Conservation (phyloP, 345 rosid genomes). For the Luvunga scandens region DNA sequence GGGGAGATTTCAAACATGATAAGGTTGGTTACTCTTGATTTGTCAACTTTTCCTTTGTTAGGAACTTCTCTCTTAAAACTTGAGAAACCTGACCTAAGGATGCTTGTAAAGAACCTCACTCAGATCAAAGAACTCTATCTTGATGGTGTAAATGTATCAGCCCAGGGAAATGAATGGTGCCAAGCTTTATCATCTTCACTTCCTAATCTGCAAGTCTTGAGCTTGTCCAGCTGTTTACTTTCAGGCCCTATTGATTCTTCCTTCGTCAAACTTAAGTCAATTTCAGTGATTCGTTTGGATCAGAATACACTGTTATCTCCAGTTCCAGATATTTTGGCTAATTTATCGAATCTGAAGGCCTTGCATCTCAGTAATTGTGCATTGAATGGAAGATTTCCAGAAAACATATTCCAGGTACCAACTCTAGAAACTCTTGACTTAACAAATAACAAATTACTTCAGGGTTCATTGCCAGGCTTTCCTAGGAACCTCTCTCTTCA, state of each 20-base stretch:
- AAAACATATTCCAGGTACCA: slow-evolving; percentile 17
- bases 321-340: slow-evolving; percentile 30
- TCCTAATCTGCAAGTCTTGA: slow-evolving; percentile 32
- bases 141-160: slow-evolving; percentile 39
- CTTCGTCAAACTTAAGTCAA: slow-evolving; percentile 14
- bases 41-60: slow-evolving; percentile 6
- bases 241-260: slow-evolving; percentile 30
- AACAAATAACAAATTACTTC: slow-evolving; percentile 9
- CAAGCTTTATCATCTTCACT: slow-evolving; percentile 27
- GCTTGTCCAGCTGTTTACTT: slow-evolving; percentile 39
- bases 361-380: not conserved
- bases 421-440: slow-evolving; percentile 30
- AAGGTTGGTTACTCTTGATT: slow-evolving; percentile 33
- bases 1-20: slow-evolving; percentile 11
- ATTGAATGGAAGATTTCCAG: slow-evolving; percentile 26
- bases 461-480: slow-evolving; percentile 15
- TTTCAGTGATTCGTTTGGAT: slow-evolving; percentile 27
- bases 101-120: slow-evolving; percentile 23
- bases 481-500: slow-evolving; percentile 20
- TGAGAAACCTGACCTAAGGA: slow-evolving; percentile 21
- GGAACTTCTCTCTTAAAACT: slow-evolving; percentile 8
- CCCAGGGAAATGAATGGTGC: slow-evolving; percentile 25
- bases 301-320: slow-evolving; percentile 13
- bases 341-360: slow-evolving; percentile 13
- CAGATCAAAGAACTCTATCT: slow-evolving; percentile 24